Evolutionary conservation across 257 asterid genomes (phyloP), one percentile per base, ranked within the genome.

Genomic region (Haberlea rhodopensis): DNA sequence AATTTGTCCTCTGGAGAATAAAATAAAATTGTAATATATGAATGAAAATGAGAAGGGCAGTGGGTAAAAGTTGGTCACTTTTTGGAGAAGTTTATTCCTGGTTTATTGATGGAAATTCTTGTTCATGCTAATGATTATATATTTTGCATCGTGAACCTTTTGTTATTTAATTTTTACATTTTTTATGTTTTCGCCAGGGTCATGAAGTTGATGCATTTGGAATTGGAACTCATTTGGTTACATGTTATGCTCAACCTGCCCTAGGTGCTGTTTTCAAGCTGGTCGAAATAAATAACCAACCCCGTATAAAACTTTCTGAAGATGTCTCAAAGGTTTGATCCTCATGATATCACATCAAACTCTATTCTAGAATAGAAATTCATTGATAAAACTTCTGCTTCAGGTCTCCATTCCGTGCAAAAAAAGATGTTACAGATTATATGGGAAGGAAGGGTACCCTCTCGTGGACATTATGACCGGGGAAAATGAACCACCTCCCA

Each of bases 361-460:
- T n/a, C n/a, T n/a, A 18, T 46, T 63, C 31, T 20, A 18, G 60
- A 22, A 9, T 25, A 46, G 62, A 72, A 32, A 65, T 43, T 69
- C 37, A 65, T 63, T 60, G 59, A n/a, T n/a, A n/a, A n/a, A 46
- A 56, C 5, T 78, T 61, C 71, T 53, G 31, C 72, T 75, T 60
- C 80, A 91, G 98, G 98, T 91, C 60, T 89, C 96, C 18, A 91
- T 91, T 73, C 98, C 98, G 22, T 91, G 98, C 85, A 91, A 91
- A 71, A 91, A 91, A 61, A 89, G 95, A 73, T 73, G 95, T 73
- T 91, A 76, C 84, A 85, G 98, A 77, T 72, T 91, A 54, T 89
- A 81, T 63, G 99, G 99, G 54, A 92, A 84, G 74, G 99, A 92
- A 84, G 91, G 83, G 29, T 92, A 87, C 70, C 84, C 98, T 72